Evolutionary conservation across 2,329 filamentous ascomycete genomes (phyloP).

Genomic region (Fusarium miscanthi): DNA sequence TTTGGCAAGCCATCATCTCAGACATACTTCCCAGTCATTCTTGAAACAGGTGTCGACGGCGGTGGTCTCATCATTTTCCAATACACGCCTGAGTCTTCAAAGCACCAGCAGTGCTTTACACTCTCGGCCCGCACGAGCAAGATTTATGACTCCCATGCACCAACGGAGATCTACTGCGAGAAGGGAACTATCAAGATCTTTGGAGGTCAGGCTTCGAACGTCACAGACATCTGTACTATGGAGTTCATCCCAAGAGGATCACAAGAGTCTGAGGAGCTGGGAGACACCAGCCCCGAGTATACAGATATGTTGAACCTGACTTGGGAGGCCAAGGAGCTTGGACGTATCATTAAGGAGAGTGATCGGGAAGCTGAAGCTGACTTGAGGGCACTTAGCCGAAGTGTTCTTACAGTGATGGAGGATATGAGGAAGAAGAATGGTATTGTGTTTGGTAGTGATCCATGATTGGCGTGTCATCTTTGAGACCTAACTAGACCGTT

Average conservation of each 20-base stretch:
- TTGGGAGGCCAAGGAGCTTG: conserved; percentile 35
- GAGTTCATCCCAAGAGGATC: conserved; percentile 29
- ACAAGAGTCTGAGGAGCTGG: conserved; percentile 17
- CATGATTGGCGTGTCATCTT: neutral
- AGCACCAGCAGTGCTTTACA: conserved; percentile 23
- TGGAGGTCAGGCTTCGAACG: conserved; percentile 19
- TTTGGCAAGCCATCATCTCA: conserved; percentile 27
- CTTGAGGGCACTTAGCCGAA: conserved; percentile 16
- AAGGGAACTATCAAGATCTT: conserved; percentile 32
- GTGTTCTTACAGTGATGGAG: conserved; percentile 25
- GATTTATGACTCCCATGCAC: conserved; percentile 28
- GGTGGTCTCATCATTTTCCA: conserved; percentile 26
- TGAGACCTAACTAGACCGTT: rapidly evolving
- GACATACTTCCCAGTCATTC: conserved; percentile 12
- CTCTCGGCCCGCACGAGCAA: conserved; percentile 29
- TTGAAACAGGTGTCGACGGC: conserved; percentile 23
- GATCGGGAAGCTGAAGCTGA: conserved; percentile 19
- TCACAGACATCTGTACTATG: conserved; percentile 27
- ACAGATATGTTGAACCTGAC: conserved; percentile 30
- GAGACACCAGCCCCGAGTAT: conserved; percentile 21
- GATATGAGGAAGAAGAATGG: conserved; percentile 27
- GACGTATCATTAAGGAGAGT: conserved; percentile 19
- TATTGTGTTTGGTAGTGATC: conserved; percentile 23
- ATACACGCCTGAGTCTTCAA: conserved; percentile 19
- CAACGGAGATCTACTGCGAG: conserved; percentile 36